Evolutionary conservation across 139 green algal species (phyloP).

Genomic region (Chlamydomonas sp.): DNA sequence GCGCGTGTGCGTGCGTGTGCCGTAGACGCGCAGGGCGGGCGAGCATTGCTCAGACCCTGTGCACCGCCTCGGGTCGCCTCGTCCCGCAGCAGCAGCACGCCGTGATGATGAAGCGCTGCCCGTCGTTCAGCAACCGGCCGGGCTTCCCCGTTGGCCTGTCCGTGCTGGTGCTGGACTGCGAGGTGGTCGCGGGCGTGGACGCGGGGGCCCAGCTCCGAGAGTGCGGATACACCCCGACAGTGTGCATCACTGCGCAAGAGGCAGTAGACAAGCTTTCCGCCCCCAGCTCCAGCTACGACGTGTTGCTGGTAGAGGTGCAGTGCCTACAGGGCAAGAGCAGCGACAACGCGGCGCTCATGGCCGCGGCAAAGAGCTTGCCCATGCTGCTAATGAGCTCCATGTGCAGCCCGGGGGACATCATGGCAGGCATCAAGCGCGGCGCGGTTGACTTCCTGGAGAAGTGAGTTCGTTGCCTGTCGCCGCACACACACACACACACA

Average conservation of each 20-base stretch:
- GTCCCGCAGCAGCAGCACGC: slow-evolving; percentile 1
- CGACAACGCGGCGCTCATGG: slow-evolving; percentile 13
- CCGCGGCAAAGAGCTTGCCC: slow-evolving; percentile 18
- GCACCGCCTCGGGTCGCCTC: no score
- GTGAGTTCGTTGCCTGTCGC: no score
- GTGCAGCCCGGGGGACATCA: slow-evolving; percentile 36
- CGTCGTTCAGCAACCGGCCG: slow-evolving; percentile 4
- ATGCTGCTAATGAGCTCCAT: slow-evolving; percentile 21
- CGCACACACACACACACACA: no score
- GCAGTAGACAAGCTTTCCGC: slow-evolving; percentile 7
- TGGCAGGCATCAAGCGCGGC: slow-evolving; percentile 63
- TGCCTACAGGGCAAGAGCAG: slow-evolving; percentile 17
- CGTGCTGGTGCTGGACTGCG: slow-evolving; percentile 17
- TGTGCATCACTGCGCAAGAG: slow-evolving; percentile 15
- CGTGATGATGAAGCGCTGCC: slow-evolving; percentile 8
- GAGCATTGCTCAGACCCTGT: no score
- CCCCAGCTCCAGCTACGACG: not conserved
- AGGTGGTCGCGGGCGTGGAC: not conserved
- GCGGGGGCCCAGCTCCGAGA: slow-evolving; percentile 17
- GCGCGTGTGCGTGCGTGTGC: no score
- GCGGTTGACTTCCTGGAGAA: slow-evolving; percentile 74
- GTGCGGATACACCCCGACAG: slow-evolving; percentile 9
- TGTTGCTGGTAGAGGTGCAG: slow-evolving; percentile 14
- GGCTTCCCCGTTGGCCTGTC: slow-evolving; percentile 18
- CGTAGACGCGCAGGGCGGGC: no score